Evolutionary conservation across 768 basidiomycete species (phyloP).

Genomic region (Serendipita sp.): DNA sequence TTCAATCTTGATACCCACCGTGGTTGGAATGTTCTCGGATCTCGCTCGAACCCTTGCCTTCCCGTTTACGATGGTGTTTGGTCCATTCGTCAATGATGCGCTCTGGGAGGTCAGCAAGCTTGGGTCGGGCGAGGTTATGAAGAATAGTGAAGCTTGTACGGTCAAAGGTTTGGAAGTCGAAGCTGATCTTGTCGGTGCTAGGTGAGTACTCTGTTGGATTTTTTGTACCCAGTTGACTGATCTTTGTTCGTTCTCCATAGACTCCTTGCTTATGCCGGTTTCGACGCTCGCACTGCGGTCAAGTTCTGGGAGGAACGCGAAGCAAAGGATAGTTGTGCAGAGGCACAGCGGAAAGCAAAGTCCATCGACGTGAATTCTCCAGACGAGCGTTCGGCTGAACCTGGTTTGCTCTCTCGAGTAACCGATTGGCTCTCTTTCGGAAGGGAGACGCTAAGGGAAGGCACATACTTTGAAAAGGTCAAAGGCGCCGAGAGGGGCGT

Average conservation of each 20-base stretch:
- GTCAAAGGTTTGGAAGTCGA: constrained; percentile 78
- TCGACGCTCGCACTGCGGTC: constrained; percentile 69
- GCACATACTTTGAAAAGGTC: constrained; percentile 21
- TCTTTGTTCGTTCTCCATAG: constrained; percentile 23
- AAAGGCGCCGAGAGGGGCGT: constrained; percentile 32
- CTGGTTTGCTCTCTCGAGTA: constrained; percentile 17
- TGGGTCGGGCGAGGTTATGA: constrained; percentile 57
- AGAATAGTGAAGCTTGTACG: constrained; percentile 59
- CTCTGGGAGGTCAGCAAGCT: constrained; percentile 66
- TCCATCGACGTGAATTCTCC: not conserved
- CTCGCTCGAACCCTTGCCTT: constrained; percentile 64
- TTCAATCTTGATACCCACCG: constrained; percentile 65
- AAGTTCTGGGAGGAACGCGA: constrained; percentile 57
- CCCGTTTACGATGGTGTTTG: constrained; percentile 72
- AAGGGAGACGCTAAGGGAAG: constrained; percentile 12
- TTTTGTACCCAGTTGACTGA: not conserved
- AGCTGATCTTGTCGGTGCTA: constrained; percentile 75
- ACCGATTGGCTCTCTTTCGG: constrained; percentile 31
- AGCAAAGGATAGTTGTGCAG: constrained; percentile 14
- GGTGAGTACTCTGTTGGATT: constrained; percentile 28
- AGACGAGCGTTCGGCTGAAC: not conserved
- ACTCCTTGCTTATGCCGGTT: constrained; percentile 83
- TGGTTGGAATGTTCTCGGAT: constrained; percentile 63
- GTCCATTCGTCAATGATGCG: constrained; percentile 91
- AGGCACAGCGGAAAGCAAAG: constrained; percentile 22